Evolutionary conservation across 1,139 yeast species (phyloP).

Genomic region (Pichia sp.): DNA sequence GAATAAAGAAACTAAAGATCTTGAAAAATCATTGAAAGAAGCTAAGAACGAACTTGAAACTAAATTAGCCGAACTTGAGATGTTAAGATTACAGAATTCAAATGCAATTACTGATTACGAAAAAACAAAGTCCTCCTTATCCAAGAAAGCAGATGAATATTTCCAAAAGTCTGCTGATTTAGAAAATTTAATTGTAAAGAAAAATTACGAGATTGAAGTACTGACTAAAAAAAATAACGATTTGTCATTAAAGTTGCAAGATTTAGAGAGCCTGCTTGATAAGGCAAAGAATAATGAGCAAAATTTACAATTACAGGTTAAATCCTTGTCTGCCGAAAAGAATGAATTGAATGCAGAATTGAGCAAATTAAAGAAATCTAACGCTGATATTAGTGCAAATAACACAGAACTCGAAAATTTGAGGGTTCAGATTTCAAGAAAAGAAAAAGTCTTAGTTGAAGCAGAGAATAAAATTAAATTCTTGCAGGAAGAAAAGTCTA

Average conservation of each 20-base stretch:
- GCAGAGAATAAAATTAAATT: constrained; percentile 31
- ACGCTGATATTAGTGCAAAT: constrained; percentile 31
- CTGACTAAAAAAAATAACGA: constrained; percentile 6
- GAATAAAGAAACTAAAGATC: constrained; percentile 15
- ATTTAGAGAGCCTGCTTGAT: constrained; percentile 19
- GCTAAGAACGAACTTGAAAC: constrained; percentile 20
- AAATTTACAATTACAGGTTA: constrained; percentile 12
- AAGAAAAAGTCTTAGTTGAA: constrained; percentile 24
- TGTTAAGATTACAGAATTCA: constrained; percentile 31
- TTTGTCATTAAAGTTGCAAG: constrained; percentile 30
- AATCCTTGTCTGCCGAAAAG: constrained; percentile 27
- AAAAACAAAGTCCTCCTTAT: constrained; percentile 22
- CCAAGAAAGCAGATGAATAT: constrained; percentile 19
- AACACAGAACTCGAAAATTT: constrained; percentile 29
- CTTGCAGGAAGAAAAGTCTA: constrained; percentile 37
- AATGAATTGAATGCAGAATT: constrained; percentile 25
- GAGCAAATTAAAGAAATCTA: constrained; percentile 21
- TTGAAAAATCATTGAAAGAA: constrained; percentile 17
- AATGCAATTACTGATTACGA: constrained; percentile 32
- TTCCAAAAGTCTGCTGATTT: constrained; percentile 11
- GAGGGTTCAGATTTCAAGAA: constrained; percentile 24
- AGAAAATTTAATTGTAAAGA: constrained; percentile 7
- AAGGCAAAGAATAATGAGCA: constrained; percentile 11
- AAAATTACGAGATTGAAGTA: constrained; percentile 11
- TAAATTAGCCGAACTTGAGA: constrained; percentile 30